Evolutionary conservation across 2,329 filamentous ascomycete species (phyloP), one percentile per base, ranked within the genome.

Genomic region (Aphanoascus verrucosus): DNA sequence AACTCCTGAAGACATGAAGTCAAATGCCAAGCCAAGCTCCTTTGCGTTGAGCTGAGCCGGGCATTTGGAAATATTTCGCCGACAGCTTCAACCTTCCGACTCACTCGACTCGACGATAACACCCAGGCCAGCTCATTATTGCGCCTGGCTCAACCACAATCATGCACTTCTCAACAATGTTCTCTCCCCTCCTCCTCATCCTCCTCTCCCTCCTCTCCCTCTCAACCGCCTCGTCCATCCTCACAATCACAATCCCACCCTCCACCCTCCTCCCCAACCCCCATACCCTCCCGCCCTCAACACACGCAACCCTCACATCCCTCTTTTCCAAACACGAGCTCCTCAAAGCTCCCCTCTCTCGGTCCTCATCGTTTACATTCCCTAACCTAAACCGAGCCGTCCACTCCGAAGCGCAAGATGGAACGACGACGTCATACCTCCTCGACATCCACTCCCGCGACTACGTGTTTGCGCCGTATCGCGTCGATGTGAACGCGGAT

Each of bases 371-470:
- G 20, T 88, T 96, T 64, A 76, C 81, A 58, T 95, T 96, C 74
- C 72, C 70, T 59, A 83, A 89, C 61, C 20, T 52, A 17, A 17
- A 38, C 49, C 14, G 41, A 45, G 5, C 34, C 28, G 4, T 23
- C 32, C 37, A 56, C 54, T n/a, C n/a, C n/a, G n/a, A n/a, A n/a
- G n/a, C n/a, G n/a, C n/a, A n/a, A n/a, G n/a, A n/a, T n/a, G n/a
- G 31, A 40, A 15, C 14, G 23, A n/a, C n/a, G 11, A 42, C 55
- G 0, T 87, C 83, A 55, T 96, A 96, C 67, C 79, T 97, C 5
- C 82, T 86, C 46, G 88, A 93, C 60, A 77, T 97, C 47, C 82
- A 90, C 71, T 84, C 83, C 65, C 73, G 79, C 28, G 85, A 86
- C 53, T 82, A 85, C 68, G 77, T 77, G 51, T 97, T 96, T 67